Evolutionary conservation across 495 filamentous ascomycete species (phyloP), one percentile per base, ranked within the genome.

Genomic region (Penicillium ucsense): DNA sequence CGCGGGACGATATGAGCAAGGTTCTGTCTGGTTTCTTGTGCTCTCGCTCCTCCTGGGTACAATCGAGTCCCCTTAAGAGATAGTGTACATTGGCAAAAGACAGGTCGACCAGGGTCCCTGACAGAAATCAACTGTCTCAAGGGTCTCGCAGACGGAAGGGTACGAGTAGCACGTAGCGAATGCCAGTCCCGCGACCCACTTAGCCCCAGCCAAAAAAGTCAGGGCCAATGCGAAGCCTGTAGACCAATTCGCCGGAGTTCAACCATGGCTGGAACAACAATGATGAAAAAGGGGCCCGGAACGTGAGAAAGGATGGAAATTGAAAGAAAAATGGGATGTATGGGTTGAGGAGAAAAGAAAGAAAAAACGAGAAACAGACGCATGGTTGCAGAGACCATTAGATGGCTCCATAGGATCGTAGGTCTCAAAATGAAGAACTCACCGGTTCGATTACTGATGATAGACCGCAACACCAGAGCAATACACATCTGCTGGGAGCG

Each of bases 401-500:
- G 20, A 20, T 20, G 20, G 20, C 20, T 20, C 20, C n/a, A n/a
- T n/a, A n/a, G n/a, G 2, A 20, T 20, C 20, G 20, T 20, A 29
- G 20, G 7, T 5, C 30, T 11, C 8, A 37, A 6, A 37, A 28
- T 7, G 31, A 3, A 11, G 28, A 42, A 75, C 85, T 79, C 64
- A 89, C 86, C 82, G 68, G 73, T 76, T 61, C 73, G 72, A 52
- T 65, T 68, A 8, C 75, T 63, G 55, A 90, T 77, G 31, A 91
- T 79, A 4, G 78, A 78, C 43, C 79, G 74, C 42, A 95, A 64
- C 42, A 94, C 85, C 29, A 86, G 69, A 8, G 82, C 84, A 30
- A 97, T 75, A 56, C 86, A 89, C 63, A 82, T 80, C 59, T 85
- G 84, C 47, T 88, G 82, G 41, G 75, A 86, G 54, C 87, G 84